These are phyloP conservation scores for Didymella sp. DNA, from an alignment of 2,329 filamentous ascomycete species.

Conservation along the genomic window DNA sequence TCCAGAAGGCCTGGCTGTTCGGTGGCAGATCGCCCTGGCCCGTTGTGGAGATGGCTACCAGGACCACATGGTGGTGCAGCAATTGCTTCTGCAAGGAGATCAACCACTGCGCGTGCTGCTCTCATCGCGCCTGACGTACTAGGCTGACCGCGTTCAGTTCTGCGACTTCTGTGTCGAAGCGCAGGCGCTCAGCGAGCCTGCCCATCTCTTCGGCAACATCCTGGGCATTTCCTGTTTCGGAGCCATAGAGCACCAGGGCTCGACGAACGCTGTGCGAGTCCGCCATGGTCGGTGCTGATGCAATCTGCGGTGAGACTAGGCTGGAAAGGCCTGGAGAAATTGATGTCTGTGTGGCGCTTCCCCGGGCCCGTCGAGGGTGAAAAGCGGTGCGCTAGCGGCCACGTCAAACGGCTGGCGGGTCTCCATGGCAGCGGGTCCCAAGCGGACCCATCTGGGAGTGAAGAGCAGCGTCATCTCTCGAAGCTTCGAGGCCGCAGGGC, in stretches of 20 bases:
- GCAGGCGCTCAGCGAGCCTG: slow-evolving; percentile 74
- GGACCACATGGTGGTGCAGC: slow-evolving; percentile 61
- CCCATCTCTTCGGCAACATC: slow-evolving; percentile 88
- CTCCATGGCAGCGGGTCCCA: slow-evolving; percentile 24
- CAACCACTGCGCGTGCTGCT: slow-evolving; percentile 10
- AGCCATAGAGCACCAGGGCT: slow-evolving; percentile 84
- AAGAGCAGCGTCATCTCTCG: slow-evolving; percentile 17
- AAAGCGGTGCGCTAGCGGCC: slow-evolving; percentile 37
- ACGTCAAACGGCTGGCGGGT: slow-evolving; percentile 38
- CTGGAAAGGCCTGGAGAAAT: slow-evolving; percentile 21
- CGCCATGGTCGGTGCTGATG: slow-evolving; percentile 29
- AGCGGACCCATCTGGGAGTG: slow-evolving; percentile 3
- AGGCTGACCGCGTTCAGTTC: slow-evolving; percentile 79
- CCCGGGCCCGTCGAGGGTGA: slow-evolving; percentile 25
- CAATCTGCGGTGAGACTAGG: slow-evolving; percentile 31
- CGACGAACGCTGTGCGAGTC: slow-evolving; percentile 44
- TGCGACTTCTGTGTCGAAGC: slow-evolving; percentile 75
- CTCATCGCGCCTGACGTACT: slow-evolving; percentile 60
- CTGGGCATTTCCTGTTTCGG: slow-evolving; percentile 93
- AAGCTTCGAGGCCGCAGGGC: slow-evolving; percentile 14
- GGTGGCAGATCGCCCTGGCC: slow-evolving; percentile 92
- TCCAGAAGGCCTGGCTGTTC: slow-evolving; percentile 86
- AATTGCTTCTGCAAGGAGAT: slow-evolving; percentile 50
- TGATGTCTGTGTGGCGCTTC: slow-evolving; percentile 27
- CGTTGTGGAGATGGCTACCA: slow-evolving; percentile 89